Percentiles rank a stretch among this genome's conserved stretches.
Evolutionary conservation across 177 flowering plant genomes (phyloP).

Genomic region (Vitis hybrid): DNA sequence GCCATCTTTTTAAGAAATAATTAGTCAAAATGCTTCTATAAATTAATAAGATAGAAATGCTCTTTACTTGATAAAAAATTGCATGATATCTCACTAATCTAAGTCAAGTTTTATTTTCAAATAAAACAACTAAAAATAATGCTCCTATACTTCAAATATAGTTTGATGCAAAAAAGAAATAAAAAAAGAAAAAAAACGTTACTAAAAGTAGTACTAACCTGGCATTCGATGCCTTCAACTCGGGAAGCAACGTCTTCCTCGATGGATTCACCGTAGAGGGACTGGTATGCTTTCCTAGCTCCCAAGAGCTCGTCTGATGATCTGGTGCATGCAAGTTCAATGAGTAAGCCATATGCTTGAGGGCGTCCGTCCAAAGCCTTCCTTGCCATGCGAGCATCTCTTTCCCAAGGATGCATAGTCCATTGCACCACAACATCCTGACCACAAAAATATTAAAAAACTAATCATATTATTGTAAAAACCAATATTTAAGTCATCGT

Average conservation of each 20-base stretch:
- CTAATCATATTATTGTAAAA: neutral
- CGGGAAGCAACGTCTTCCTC: slow-evolving; percentile 57
- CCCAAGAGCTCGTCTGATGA: slow-evolving; percentile 75
- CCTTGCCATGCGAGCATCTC: slow-evolving; percentile 69
- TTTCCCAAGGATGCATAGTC: slow-evolving; percentile 87
- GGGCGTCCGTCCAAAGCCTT: slow-evolving; percentile 53
- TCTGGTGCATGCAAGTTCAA: slow-evolving; percentile 77
- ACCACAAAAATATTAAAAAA: neutral
- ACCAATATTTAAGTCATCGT: too few species aligned
- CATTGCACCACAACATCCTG: slow-evolving; percentile 74
- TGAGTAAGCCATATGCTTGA: slow-evolving; percentile 34
- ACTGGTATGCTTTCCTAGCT: slow-evolving; percentile 80
- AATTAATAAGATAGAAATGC: too few species aligned
- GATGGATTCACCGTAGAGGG: slow-evolving; percentile 69
- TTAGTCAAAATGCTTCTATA: too few species aligned
- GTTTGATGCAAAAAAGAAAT: too few species aligned
- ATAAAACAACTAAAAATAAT: too few species aligned
- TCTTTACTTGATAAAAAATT: too few species aligned
- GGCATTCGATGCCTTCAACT: slow-evolving; percentile 34
- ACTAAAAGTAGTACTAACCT: slow-evolving; percentile 32
- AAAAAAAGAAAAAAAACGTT: too few species aligned
- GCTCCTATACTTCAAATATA: too few species aligned
- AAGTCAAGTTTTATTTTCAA: too few species aligned
- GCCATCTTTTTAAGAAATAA: too few species aligned
- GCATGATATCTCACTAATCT: too few species aligned